These are phyloP conservation scores for Pichia cabralensis DNA, from an alignment of 805 yeast species.

Conservation along the genomic window DNA sequence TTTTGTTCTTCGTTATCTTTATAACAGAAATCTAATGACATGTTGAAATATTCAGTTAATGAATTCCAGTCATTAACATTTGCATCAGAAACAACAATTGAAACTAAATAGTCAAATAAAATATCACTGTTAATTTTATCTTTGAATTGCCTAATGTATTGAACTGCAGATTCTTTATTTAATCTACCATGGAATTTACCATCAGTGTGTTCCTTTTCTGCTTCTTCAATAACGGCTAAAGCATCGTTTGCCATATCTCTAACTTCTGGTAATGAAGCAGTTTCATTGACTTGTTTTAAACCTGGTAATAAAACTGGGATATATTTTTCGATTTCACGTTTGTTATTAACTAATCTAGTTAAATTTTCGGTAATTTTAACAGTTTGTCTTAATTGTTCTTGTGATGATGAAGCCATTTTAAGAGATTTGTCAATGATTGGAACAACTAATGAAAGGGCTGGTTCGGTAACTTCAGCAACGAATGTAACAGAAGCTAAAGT, in stretches of 20 bases:
- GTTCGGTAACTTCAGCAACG: constrained; percentile 97
- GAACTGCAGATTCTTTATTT: constrained; percentile 40
- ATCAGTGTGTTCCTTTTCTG: constrained; percentile 56
- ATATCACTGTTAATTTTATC: constrained; percentile 27
- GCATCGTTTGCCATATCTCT: constrained; percentile 91
- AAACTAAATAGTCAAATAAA: constrained; percentile 39
- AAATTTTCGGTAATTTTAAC: constrained; percentile 92
- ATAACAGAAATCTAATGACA: constrained; percentile 29
- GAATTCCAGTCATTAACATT: constrained; percentile 68
- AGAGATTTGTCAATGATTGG: constrained; percentile 89
- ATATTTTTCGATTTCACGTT: constrained; percentile 78
- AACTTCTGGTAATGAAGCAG: constrained; percentile 93
- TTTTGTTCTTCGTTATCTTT: constrained; percentile 27
- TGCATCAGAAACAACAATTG: constrained; percentile 47
- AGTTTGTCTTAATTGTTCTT: constrained; percentile 93
- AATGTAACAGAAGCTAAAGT: constrained; percentile 88
- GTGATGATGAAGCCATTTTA: constrained; percentile 79
- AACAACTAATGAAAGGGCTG: constrained; percentile 80
- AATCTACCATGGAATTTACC: constrained; percentile 75
- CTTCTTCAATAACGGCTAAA: constrained; percentile 67
- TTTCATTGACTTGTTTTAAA: constrained; percentile 73
- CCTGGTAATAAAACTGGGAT: constrained; percentile 90
- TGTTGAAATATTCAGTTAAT: constrained; percentile 43
- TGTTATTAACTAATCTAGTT: constrained; percentile 90
- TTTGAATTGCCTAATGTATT: constrained; percentile 28